Percentiles rank a stretch among this genome's conserved stretches.
Evolutionary conservation across 495 filamentous ascomycete species (phyloP).

Genomic region (Neurospora sublineolata): DNA sequence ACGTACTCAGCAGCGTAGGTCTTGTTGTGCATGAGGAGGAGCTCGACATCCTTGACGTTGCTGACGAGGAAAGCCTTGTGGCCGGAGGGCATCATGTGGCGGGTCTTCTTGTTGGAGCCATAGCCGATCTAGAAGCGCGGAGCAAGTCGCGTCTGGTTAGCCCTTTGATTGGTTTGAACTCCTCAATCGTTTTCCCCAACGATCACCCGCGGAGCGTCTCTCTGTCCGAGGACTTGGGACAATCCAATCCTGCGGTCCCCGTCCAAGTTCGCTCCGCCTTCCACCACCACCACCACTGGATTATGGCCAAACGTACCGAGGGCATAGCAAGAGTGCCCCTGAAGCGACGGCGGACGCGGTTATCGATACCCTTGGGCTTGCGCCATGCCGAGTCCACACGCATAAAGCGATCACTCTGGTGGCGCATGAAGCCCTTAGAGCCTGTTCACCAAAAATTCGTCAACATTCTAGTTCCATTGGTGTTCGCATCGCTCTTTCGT

Average conservation of each 20-base stretch:
- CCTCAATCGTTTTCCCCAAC: constrained; percentile 4
- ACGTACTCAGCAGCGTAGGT: constrained; percentile 96
- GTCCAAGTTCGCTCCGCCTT: not conserved
- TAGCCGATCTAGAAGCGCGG: constrained; percentile 68
- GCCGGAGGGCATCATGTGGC: constrained; percentile 96
- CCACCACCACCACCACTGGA: not conserved
- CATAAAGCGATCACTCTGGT: constrained; percentile 94
- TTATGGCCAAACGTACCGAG: constrained; percentile 57
- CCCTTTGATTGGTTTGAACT: not conserved
- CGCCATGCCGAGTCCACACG: constrained; percentile 79
- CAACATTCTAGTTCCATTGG: constrained; percentile 10
- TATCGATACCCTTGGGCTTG: constrained; percentile 99
- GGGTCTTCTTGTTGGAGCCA: constrained; percentile 96
- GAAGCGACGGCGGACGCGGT: constrained; percentile 75
- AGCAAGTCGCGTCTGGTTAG: constrained; percentile 8
- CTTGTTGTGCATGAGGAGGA: constrained; percentile 99
- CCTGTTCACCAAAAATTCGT: constrained; percentile 38
- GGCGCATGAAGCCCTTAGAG: constrained; percentile 84
- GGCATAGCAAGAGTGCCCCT: constrained; percentile 94
- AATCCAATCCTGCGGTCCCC: not conserved
- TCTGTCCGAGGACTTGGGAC: not conserved
- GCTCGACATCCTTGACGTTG: constrained; percentile 88
- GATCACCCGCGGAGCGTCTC: not conserved
- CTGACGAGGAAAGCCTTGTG: constrained; percentile 99
- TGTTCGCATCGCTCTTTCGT: not conserved